Percentiles rank a stretch among this genome's conserved stretches.
Evolutionary conservation across 108 stramenopile species (phyloP).

Genomic region (Chaetoceros tenuissimus): DNA sequence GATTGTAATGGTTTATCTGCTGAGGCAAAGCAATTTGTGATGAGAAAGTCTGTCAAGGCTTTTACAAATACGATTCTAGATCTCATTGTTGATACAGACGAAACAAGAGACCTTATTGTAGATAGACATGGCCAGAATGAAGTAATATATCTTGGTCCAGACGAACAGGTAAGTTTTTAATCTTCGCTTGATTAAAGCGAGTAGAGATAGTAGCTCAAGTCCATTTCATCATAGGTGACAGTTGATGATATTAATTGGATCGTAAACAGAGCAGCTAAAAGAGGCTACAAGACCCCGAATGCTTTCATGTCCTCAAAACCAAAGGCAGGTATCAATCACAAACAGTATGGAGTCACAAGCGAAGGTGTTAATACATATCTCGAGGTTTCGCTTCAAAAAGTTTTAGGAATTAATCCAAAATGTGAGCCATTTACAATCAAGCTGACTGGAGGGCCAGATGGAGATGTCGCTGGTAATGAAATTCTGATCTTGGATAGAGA

Average conservation of each 20-base stretch:
- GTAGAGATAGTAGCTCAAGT: background rate
- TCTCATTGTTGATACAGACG: conserved; percentile 85
- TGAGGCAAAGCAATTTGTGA: conserved; percentile 58
- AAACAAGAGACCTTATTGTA: conserved; percentile 72
- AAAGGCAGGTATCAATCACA: conserved; percentile 94
- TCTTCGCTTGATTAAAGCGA: no score
- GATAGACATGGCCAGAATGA: conserved; percentile 88
- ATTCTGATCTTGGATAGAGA: conserved; percentile 92
- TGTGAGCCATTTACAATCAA: conserved; percentile 88
- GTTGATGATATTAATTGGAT: conserved; percentile 96
- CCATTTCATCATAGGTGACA: conserved; percentile 59
- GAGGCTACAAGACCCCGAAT: conserved; percentile 85
- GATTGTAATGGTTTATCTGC: conserved; percentile 65
- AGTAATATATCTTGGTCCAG: conserved; percentile 95
- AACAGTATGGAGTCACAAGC: conserved; percentile 93
- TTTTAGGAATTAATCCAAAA: conserved; percentile 74
- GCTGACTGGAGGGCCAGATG: conserved; percentile 97
- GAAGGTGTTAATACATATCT: conserved; percentile 95
- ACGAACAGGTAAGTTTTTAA: conserved; percentile 75
- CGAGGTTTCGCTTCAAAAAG: conserved; percentile 83
- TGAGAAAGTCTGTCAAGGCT: conserved; percentile 94
- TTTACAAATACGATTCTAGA: conserved; percentile 94
- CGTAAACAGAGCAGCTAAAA: conserved; percentile 76
- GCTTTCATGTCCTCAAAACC: conserved; percentile 99
- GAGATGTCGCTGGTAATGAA: conserved; percentile 97